Evolutionary conservation across 306 rosid species (phyloP).

Genomic region (Glycine soja): DNA sequence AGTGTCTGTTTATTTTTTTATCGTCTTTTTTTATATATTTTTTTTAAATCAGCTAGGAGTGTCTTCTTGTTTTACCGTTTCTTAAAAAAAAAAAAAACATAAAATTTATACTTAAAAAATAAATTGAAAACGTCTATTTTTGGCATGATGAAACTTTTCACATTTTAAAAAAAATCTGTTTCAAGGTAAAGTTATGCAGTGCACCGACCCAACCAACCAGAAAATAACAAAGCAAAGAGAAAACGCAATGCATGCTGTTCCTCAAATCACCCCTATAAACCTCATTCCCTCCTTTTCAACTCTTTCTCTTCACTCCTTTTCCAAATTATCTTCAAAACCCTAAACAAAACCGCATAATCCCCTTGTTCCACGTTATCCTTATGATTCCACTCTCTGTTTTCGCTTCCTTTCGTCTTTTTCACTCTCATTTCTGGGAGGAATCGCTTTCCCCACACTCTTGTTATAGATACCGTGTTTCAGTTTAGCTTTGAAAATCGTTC

Average conservation of each 20-base stretch:
- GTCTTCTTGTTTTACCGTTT: no score
- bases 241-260: slow-evolving; percentile 34
- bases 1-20: no score
- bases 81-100: no score
- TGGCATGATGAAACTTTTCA: background rate
- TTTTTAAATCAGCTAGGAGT: no score
- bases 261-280: slow-evolving; percentile 37
- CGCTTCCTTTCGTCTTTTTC: background rate
- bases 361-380: background rate
- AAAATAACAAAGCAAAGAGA: background rate
- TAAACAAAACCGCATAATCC: slow-evolving; percentile 40
- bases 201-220: slow-evolving; percentile 5
- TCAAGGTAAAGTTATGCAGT: background rate
- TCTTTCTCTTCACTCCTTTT: background rate
- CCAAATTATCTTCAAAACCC: slow-evolving; percentile 52
- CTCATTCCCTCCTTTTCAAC: slow-evolving; percentile 37
- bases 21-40: no score
- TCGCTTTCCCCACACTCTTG: background rate
- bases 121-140: background rate
- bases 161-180: background rate
- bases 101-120: no score
- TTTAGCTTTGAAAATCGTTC: slow-evolving; percentile 11
- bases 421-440: slow-evolving; percentile 19
- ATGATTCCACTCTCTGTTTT: background rate
- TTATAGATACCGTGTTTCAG: background rate